These are phyloP conservation scores for Coemansia sp. DNA, from an alignment of 192 early-diverging fungal genomes.

Conservation along the genomic window DNA sequence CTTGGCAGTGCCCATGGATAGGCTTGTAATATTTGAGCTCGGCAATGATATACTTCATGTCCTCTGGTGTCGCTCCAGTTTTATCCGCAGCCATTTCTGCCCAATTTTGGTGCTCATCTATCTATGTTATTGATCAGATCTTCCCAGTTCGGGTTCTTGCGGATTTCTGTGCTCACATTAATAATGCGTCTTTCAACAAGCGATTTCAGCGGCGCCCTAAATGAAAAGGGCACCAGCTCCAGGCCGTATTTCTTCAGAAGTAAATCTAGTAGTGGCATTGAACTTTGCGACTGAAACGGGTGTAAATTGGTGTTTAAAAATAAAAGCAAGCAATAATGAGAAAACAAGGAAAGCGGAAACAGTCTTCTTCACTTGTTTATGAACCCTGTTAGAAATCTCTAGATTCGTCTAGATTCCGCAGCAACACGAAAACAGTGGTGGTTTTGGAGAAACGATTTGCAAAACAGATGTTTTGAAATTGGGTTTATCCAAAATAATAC, in stretches of 20 bases:
- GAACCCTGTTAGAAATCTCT: too few species aligned
- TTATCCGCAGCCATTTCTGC: neutral
- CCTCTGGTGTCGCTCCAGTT: neutral
- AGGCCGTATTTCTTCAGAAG: neutral
- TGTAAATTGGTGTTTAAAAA: too few species aligned
- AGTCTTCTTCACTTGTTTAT: too few species aligned
- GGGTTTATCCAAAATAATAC: too few species aligned
- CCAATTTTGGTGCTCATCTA: neutral
- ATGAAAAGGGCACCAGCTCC: neutral
- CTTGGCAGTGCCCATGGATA: neutral
- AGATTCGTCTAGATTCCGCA: too few species aligned
- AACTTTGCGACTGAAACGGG: too few species aligned
- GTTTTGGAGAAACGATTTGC: too few species aligned
- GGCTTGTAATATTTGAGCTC: neutral
- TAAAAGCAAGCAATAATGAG: too few species aligned
- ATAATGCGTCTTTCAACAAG: constrained; percentile 5
- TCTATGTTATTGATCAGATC: neutral
- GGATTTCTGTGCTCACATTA: constrained; percentile 1
- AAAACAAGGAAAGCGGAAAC: too few species aligned
- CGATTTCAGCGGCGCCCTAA: neutral
- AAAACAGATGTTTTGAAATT: too few species aligned
- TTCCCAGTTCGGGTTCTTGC: neutral
- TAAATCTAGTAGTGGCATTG: neutral
- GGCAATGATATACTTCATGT: neutral
- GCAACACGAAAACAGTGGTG: too few species aligned